Conservation (phyloP, 495 filamentous ascomycete genomes). For the Lineolata rhizophorae region DNA sequence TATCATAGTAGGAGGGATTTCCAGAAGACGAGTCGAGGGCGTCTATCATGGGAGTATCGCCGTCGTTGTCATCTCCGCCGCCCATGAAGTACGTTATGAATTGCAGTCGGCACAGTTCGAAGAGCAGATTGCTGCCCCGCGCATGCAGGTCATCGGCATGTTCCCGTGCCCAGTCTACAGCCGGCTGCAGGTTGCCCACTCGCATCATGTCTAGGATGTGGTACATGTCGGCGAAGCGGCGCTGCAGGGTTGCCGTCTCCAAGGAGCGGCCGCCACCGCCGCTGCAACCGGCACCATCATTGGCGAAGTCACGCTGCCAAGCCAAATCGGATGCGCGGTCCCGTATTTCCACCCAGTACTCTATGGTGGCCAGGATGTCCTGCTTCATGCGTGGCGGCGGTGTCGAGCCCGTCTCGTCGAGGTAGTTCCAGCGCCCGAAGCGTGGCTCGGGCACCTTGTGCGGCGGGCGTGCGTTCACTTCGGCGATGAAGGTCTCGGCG, state of each 20-base stretch:
- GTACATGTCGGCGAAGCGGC: conserved; percentile 77
- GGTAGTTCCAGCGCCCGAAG: background rate
- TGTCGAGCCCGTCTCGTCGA: background rate
- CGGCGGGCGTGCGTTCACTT: conserved; percentile 24
- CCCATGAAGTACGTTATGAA: conserved; percentile 63
- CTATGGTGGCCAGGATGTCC: background rate
- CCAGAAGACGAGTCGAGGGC: background rate
- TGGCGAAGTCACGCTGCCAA: conserved; percentile 10
- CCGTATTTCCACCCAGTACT: too few relatives aligned
- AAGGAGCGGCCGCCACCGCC: too few relatives aligned
- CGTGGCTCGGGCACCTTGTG: conserved; percentile 9
- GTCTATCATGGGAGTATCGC: conserved; percentile 3
- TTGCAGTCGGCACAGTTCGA: conserved; percentile 71
- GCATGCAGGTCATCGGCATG: conserved; percentile 50
- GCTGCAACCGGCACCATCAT: too few relatives aligned
- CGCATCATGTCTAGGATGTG: conserved; percentile 60
- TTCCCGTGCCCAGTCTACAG: conserved; percentile 64
- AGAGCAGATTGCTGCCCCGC: conserved; percentile 81
- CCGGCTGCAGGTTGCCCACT: conserved; percentile 47
- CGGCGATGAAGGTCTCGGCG: conserved; percentile 56
- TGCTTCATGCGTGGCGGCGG: too few relatives aligned
- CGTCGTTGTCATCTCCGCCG: conserved; percentile 9
- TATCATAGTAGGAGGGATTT: background rate
- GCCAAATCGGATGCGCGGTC: background rate
- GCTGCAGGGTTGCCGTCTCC: conserved; percentile 30